Conservation (phyloP, 2,329 filamentous ascomycete genomes). For the Aureobasidium melanogenum region DNA sequence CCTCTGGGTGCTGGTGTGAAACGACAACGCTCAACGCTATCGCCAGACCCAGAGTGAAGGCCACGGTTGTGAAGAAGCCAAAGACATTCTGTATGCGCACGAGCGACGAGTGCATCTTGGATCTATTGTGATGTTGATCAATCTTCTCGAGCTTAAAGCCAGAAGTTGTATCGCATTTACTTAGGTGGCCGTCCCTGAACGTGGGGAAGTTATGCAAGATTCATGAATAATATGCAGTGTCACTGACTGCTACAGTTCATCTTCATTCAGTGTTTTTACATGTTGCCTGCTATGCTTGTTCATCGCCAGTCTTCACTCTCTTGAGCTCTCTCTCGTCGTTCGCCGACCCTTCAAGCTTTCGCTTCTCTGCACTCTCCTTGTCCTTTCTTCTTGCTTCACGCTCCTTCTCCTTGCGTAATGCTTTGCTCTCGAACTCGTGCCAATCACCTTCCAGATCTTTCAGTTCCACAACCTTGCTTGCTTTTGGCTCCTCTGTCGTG, state of each 20-base stretch:
- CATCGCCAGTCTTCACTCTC: slow-evolving; percentile 1
- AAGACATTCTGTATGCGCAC: slow-evolving; percentile 87
- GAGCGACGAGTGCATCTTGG: slow-evolving; percentile 74
- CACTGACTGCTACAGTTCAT: neutral
- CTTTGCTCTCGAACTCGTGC: slow-evolving; percentile 98
- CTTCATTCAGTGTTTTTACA: neutral
- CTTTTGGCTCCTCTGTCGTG: slow-evolving; percentile 64
- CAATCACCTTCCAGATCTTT: slow-evolving; percentile 81
- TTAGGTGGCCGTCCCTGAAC: neutral
- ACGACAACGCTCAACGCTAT: slow-evolving; percentile 75
- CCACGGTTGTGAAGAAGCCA: slow-evolving; percentile 94
- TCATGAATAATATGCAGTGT: neutral
- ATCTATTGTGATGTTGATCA: neutral
- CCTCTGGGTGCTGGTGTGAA: slow-evolving; percentile 58
- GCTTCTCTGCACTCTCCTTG: slow-evolving; percentile 41
- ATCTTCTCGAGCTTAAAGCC: neutral
- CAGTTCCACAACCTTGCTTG: slow-evolving; percentile 74
- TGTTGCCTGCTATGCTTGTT: neutral
- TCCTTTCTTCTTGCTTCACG: slow-evolving; percentile 43
- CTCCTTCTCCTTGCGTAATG: slow-evolving; percentile 81
- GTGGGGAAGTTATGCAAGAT: neutral
- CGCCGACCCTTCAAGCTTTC: slow-evolving; percentile 25
- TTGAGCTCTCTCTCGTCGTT: slow-evolving; percentile 6
- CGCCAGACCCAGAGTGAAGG: slow-evolving; percentile 67
- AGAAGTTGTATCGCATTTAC: neutral